Conservation (phyloP, 108 stramenopile genomes). For the Cyclostephanos invisitatus region DNA sequence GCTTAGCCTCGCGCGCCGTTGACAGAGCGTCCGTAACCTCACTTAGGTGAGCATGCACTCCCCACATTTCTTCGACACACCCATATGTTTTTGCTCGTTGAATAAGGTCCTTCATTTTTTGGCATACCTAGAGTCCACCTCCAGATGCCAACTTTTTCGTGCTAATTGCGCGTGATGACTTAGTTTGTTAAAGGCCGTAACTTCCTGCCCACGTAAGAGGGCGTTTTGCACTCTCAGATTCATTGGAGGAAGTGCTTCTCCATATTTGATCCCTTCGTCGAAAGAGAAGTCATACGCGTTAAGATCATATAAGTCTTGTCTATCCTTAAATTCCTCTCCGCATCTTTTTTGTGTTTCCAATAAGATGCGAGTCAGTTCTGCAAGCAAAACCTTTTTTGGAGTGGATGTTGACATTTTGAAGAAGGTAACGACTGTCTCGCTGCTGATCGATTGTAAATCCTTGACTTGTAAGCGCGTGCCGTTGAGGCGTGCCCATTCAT, state of each 20-base stretch:
- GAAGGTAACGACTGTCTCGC: background rate
- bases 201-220: background rate
- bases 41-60: background rate
- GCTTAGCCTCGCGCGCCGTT: background rate
- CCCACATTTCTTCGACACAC: background rate
- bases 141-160: background rate
- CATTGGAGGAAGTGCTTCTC: background rate
- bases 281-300: background rate
- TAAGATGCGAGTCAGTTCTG: background rate
- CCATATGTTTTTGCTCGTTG: background rate
- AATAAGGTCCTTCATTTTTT: background rate
- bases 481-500: background rate
- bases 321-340: background rate
- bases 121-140: background rate
- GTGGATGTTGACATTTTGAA: background rate
- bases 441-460: background rate
- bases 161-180: background rate
- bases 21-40: background rate
- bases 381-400: background rate
- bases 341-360: background rate
- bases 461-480: background rate
- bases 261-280: background rate
- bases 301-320: background rate
- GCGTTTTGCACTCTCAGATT: background rate
- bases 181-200: background rate